phyloP scores from a whole-genome alignment of 768 basidiomycete species.

The Lyophyllum shimeji region DNA sequence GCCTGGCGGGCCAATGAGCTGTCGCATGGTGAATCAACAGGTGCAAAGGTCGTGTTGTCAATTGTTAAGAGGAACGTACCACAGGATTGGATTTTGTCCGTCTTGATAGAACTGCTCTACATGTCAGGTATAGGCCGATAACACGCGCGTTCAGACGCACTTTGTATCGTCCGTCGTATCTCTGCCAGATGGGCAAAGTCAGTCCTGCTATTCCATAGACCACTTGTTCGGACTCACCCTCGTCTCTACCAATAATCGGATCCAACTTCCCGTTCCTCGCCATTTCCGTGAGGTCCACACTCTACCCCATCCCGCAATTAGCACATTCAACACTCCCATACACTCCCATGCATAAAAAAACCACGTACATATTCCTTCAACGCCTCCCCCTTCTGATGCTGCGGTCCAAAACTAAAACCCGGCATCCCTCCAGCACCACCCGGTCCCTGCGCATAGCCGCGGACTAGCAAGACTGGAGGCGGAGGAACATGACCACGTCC shows the following conservation, averaged over 20 bases:
- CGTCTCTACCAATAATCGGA: constrained; percentile 87
- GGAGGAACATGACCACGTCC: constrained; percentile 3
- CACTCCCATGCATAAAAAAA: background rate
- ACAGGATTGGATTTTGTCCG: constrained; percentile 93
- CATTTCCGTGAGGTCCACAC: constrained; percentile 80
- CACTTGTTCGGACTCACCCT: constrained; percentile 56
- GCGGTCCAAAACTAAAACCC: constrained; percentile 55
- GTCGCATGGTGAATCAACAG: background rate
- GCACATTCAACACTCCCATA: too few species aligned
- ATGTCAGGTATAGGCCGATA: background rate
- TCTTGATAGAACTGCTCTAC: constrained; percentile 66
- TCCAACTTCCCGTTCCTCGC: constrained; percentile 86
- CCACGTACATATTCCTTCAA: constrained; percentile 71
- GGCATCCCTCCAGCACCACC: constrained; percentile 55
- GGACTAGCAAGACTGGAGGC: constrained; percentile 8
- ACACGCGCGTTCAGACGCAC: constrained; percentile 36
- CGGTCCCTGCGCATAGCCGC: constrained; percentile 47
- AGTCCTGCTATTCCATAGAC: too few species aligned
- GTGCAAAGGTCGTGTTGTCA: too few species aligned
- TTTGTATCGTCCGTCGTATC: constrained; percentile 89
- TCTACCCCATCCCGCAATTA: too few species aligned
- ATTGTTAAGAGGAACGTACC: constrained; percentile 36
- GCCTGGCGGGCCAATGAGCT: constrained; percentile 85
- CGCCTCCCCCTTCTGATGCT: constrained; percentile 79
- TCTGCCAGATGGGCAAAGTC: too few species aligned